Evolutionary conservation across 257 asterid species (phyloP).

Genomic region (Gentiana macrophylla): DNA sequence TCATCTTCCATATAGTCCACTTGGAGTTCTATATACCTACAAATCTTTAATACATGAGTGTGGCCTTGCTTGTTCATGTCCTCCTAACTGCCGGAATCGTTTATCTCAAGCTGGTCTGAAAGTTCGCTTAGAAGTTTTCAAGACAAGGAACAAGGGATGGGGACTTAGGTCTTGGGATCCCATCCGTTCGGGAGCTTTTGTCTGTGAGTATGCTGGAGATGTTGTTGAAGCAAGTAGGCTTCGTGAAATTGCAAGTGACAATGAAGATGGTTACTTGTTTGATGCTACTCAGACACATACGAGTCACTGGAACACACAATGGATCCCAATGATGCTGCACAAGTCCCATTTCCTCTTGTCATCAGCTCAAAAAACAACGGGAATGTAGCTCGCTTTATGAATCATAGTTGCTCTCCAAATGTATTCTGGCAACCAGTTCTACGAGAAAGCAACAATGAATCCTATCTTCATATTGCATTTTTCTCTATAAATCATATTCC

Average conservation of each 20-base stretch:
- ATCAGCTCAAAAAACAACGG: slow-evolving; percentile 63
- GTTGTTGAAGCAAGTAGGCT: slow-evolving; percentile 30
- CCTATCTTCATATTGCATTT: slow-evolving; percentile 67
- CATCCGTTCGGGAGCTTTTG: slow-evolving; percentile 70
- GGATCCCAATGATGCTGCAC: slow-evolving; percentile 25
- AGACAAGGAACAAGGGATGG: slow-evolving; percentile 82
- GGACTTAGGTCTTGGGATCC: slow-evolving; percentile 98
- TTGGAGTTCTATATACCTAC: slow-evolving; percentile 51
- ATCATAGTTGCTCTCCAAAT: slow-evolving; percentile 87
- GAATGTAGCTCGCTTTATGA: slow-evolving; percentile 89
- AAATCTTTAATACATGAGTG: slow-evolving; percentile 61
- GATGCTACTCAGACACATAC: slow-evolving; percentile 75
- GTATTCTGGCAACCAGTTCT: slow-evolving; percentile 78
- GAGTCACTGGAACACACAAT: slow-evolving; percentile 40
- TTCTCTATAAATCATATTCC: slow-evolving; percentile 80
- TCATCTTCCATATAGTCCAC: slow-evolving; percentile 48
- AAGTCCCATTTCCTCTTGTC: slow-evolving; percentile 59
- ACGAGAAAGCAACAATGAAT: slow-evolving; percentile 50
- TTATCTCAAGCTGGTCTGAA: slow-evolving; percentile 63
- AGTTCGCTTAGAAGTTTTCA: slow-evolving; percentile 69
- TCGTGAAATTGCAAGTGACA: slow-evolving; percentile 29
- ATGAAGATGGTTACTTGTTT: slow-evolving; percentile 45
- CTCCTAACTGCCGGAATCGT: slow-evolving; percentile 67
- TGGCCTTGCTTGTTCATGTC: slow-evolving; percentile 61
- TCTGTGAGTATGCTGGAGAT: slow-evolving; percentile 95